Evolutionary conservation across 116 monocot species (phyloP).

Genomic region (Iris pallida): DNA sequence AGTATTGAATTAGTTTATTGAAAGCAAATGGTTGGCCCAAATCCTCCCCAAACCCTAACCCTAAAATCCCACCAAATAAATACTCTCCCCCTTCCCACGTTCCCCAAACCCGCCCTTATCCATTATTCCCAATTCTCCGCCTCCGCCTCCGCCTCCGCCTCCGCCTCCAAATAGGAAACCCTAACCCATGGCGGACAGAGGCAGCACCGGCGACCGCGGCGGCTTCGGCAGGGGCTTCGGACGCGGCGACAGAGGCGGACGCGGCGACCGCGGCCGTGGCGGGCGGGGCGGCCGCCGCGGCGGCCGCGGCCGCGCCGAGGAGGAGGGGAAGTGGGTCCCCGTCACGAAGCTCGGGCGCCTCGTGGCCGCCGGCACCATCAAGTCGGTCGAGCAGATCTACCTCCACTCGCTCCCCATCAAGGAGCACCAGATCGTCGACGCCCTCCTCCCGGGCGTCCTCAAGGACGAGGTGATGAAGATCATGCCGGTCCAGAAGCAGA

Average conservation of each 20-base stretch:
- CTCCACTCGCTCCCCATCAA: constrained; percentile 81
- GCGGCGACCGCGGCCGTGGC: constrained; percentile 14
- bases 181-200: constrained; percentile 4
- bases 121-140: too few species aligned
- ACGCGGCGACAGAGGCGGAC: constrained; percentile 7
- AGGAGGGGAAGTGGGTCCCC: constrained; percentile 41
- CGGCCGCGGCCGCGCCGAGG: constrained; percentile 21
- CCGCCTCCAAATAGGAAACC: neutral
- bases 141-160: too few species aligned
- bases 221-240: constrained; percentile 6
- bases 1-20: too few species aligned
- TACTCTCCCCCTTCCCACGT: too few species aligned
- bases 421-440: constrained; percentile 77
- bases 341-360: constrained; percentile 45
- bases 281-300: constrained; percentile 19
- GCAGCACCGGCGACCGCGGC: constrained; percentile 18
- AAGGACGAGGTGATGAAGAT: constrained; percentile 95
- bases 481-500: constrained; percentile 71
- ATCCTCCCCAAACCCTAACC: too few species aligned
- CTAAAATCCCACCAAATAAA: too few species aligned
- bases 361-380: constrained; percentile 41
- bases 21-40: too few species aligned
- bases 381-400: constrained; percentile 55
- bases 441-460: constrained; percentile 25
- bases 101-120: too few species aligned